Conservation (phyloP, 2,329 filamentous ascomycete genomes). For the Ophiostoma angusticollis region DNA sequence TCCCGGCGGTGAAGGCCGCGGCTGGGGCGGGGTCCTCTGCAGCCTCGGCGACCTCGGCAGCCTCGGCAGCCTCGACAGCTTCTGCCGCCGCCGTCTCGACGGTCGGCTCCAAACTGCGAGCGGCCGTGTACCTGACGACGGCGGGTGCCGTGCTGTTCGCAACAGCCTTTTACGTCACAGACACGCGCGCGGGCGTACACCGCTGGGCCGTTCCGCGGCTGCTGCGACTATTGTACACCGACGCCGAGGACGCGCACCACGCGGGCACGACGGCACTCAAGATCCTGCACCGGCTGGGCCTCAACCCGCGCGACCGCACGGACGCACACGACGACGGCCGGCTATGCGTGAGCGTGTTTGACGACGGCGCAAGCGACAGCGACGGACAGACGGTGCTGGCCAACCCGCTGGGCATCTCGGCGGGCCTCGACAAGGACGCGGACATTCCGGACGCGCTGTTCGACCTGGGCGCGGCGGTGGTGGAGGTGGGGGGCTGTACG, state of each 20-base stretch:
- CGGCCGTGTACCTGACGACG: constrained; percentile 27
- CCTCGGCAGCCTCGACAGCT: not conserved
- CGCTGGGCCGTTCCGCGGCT: constrained; percentile 53
- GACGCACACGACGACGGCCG: constrained; percentile 22
- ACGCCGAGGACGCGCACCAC: constrained; percentile 89
- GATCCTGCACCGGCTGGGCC: constrained; percentile 55
- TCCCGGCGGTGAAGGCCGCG: not conserved
- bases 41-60: not conserved
- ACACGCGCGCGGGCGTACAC: constrained; percentile 60
- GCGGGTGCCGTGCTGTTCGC: constrained; percentile 30
- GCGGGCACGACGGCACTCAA: constrained; percentile 59
- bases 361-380: constrained; percentile 20
- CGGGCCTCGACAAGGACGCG: constrained; percentile 87
- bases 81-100: constrained; percentile 15
- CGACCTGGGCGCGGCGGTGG: constrained; percentile 69
- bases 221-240: constrained; percentile 53
- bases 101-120: constrained; percentile 27
- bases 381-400: constrained; percentile 44
- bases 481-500: constrained; percentile 87
- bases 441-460: constrained; percentile 79
- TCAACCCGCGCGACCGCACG: constrained; percentile 73
- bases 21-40: not conserved
- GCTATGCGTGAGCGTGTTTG: constrained; percentile 47
- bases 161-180: constrained; percentile 57
- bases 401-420: constrained; percentile 91